phyloP scores from a whole-genome alignment of 176 grass and related monocot species.

The Zea mays region DNA sequence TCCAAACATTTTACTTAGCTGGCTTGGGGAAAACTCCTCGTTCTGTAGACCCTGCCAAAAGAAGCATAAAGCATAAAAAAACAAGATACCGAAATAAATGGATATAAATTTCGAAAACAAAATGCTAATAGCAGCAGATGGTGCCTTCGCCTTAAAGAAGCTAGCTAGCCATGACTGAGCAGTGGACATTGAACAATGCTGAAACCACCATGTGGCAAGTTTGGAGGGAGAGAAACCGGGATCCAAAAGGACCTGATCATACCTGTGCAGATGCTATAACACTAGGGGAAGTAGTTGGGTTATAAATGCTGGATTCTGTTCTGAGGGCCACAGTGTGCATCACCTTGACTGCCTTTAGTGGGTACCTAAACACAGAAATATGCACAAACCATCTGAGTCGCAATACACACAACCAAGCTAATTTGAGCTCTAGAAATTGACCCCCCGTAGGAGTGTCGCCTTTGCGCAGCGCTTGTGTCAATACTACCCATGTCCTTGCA shows the following conservation, averaged over 20 bases:
- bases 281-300: constrained; percentile 38
- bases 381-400: constrained; percentile 25
- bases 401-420: neutral
- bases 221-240: constrained; percentile 8
- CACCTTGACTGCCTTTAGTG: constrained; percentile 94
- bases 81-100: constrained; percentile 20
- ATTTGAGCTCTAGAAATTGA: no score
- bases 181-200: constrained; percentile 33
- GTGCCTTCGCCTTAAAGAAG: neutral
- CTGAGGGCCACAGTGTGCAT: constrained; percentile 89
- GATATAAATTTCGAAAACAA: neutral
- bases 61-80: constrained; percentile 18
- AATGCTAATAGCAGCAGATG: neutral
- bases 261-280: constrained; percentile 55
- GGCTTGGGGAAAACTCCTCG: constrained; percentile 58
- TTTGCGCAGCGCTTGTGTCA: no score
- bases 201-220: constrained; percentile 7
- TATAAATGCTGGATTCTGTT: constrained; percentile 87
- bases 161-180: neutral
- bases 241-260: constrained; percentile 17
- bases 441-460: no score
- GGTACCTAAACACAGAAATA: constrained; percentile 62
- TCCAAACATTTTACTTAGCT: constrained; percentile 89
- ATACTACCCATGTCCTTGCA: no score
- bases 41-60: constrained; percentile 53